phyloP scores from a whole-genome alignment of 306 rosid species.

The Calophaca sinica region DNA sequence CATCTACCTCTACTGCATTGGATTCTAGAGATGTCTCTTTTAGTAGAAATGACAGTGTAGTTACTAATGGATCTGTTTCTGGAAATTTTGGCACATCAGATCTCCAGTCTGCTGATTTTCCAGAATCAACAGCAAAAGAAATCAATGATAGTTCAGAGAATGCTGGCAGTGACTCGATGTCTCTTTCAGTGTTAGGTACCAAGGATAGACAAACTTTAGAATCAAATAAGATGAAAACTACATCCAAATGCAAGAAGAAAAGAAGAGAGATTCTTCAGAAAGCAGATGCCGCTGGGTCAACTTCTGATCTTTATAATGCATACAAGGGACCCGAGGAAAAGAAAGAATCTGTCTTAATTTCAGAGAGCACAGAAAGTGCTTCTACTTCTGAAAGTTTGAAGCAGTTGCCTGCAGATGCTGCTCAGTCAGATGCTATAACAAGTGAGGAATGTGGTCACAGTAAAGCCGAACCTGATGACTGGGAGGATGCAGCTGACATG shows the following conservation, averaged over 20 bases:
- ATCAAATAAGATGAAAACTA: slow-evolving; percentile 59
- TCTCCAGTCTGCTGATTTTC: slow-evolving; percentile 52
- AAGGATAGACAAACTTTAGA: slow-evolving; percentile 67
- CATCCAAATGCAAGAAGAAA: slow-evolving; percentile 63
- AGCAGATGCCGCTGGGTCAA: slow-evolving; percentile 96
- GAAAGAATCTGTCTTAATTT: slow-evolving; percentile 59
- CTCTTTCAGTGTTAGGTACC: slow-evolving; percentile 50
- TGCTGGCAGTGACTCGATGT: slow-evolving; percentile 42
- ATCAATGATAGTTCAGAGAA: slow-evolving; percentile 57
- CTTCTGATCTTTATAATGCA: slow-evolving; percentile 95
- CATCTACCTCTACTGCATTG: slow-evolving; percentile 39
- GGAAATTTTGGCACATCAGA: slow-evolving; percentile 47
- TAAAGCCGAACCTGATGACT: slow-evolving; percentile 86
- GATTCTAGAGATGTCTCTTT: slow-evolving; percentile 48
- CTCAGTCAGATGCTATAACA: slow-evolving; percentile 48
- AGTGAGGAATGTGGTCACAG: slow-evolving; percentile 50
- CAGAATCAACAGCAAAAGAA: slow-evolving; percentile 50
- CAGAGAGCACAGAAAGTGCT: slow-evolving; percentile 59
- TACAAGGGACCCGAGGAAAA: slow-evolving; percentile 93
- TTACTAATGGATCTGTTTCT: slow-evolving; percentile 46
- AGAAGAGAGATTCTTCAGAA: slow-evolving; percentile 66
- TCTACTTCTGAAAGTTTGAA: slow-evolving; percentile 45
- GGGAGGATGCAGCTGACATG: slow-evolving; percentile 97
- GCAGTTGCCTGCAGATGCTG: slow-evolving; percentile 54
- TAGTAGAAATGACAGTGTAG: slow-evolving; percentile 49